Evolutionary conservation across 1,284 basidiomycete genomes (phyloP).

Genomic region (Apiotrichum sp.): DNA sequence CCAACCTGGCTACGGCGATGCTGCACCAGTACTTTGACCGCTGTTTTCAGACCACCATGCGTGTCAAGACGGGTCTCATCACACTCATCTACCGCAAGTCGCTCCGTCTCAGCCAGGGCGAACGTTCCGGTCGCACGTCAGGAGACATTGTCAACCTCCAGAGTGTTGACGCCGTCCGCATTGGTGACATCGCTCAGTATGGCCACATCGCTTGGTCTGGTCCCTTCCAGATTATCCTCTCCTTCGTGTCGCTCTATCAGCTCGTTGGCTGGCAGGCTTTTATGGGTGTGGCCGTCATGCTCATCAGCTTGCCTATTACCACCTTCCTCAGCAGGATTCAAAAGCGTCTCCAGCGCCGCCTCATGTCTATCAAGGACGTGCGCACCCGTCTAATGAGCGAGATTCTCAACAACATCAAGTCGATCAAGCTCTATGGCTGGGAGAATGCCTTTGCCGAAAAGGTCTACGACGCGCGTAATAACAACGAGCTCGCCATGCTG

Average conservation of each 20-base stretch:
- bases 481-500: conserved; percentile 74
- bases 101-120: conserved; percentile 75
- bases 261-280: conserved; percentile 89
- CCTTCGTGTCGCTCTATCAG: conserved; percentile 81
- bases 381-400: conserved; percentile 53
- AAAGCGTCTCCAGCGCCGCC: conserved; percentile 72
- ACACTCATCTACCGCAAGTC: conserved; percentile 81
- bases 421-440: conserved; percentile 56
- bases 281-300: conserved; percentile 86
- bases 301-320: conserved; percentile 69
- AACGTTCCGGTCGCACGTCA: conserved; percentile 63
- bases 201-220: conserved; percentile 53
- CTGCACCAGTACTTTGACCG: conserved; percentile 69
- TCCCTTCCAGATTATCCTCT: conserved; percentile 63
- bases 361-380: conserved; percentile 79
- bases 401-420: conserved; percentile 82
- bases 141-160: conserved; percentile 94
- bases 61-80: conserved; percentile 79
- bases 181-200: conserved; percentile 83
- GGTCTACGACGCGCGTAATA: conserved; percentile 72
- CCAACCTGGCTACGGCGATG: conserved; percentile 70
- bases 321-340: conserved; percentile 67
- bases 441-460: conserved; percentile 72
- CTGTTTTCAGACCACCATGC: conserved; percentile 62
- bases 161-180: conserved; percentile 70